These are phyloP conservation scores for Acephala macrosclerotiorum DNA, from an alignment of 2,329 filamentous ascomycete genomes.

Conservation along the genomic window DNA sequence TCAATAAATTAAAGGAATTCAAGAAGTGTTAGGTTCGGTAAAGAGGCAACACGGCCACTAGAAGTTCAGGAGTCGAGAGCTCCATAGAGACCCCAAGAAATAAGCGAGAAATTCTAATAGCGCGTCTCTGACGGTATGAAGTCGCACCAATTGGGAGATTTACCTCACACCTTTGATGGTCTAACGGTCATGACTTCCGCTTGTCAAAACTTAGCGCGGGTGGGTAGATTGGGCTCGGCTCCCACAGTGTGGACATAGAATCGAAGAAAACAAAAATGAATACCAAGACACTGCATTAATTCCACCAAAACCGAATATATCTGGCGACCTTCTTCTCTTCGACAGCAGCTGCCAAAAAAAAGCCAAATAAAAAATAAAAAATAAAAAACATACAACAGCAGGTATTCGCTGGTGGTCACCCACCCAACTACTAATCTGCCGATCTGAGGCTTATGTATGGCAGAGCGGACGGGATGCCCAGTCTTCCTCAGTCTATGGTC, in stretches of 20 bases:
- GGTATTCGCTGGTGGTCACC: conserved; percentile 41
- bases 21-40: neutral
- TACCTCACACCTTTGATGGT: neutral
- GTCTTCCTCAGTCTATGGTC: conserved; percentile 40
- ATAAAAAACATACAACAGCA: conserved; percentile 40
- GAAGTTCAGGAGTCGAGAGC: too few relatives aligned
- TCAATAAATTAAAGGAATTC: too few relatives aligned
- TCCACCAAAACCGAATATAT: too few relatives aligned
- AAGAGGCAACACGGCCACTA: too few relatives aligned
- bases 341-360: neutral
- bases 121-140: too few relatives aligned
- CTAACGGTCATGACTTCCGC: conserved; percentile 3
- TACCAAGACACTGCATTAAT: too few relatives aligned
- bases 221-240: neutral
- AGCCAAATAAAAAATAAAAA: conserved; percentile 8
- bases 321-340: too few relatives aligned
- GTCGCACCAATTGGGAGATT: too few relatives aligned
- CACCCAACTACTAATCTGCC: conserved; percentile 43
- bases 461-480: conserved; percentile 43
- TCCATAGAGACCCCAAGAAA: too few relatives aligned
- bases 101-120: too few relatives aligned
- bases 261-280: too few relatives aligned
- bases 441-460: conserved; percentile 41
- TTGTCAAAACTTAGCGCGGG: neutral
- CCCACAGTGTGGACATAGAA: neutral